phyloP scores from a whole-genome alignment of 352 stramenopile genomes.

The Globisporangium takayamanum region DNA sequence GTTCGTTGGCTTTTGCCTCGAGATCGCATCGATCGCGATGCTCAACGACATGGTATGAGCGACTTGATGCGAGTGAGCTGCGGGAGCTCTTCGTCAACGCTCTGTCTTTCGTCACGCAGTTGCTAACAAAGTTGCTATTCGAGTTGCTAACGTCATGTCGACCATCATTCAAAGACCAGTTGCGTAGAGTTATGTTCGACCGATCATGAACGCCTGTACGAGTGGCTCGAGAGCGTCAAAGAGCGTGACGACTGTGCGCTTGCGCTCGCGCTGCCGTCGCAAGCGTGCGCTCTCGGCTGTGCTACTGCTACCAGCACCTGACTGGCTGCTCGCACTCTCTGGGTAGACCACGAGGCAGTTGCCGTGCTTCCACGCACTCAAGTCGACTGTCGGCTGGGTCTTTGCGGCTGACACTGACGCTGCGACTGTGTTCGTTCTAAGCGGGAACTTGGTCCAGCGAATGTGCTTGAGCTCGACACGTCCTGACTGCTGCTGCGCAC shows the following conservation, averaged over 20 bases:
- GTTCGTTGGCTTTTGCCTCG: constrained; percentile 69
- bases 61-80: too few relatives aligned
- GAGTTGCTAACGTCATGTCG: too few relatives aligned
- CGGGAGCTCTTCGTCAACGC: too few relatives aligned
- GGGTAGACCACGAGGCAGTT: constrained; percentile 32
- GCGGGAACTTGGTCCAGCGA: constrained; percentile 8
- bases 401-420: not conserved
- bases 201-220: constrained; percentile 20
- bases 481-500: not conserved
- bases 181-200: not conserved
- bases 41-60: constrained; percentile 34
- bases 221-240: constrained; percentile 24
- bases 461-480: constrained; percentile 12
- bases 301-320: not conserved
- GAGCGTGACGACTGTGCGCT: constrained; percentile 13
- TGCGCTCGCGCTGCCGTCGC: constrained; percentile 1
- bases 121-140: too few relatives aligned
- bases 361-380: constrained; percentile 24
- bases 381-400: not conserved
- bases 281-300: constrained; percentile 5
- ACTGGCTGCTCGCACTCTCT: not conserved
- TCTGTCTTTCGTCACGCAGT: too few relatives aligned
- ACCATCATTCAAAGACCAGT: too few relatives aligned
- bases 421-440: not conserved
- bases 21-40: constrained; percentile 43